These are phyloP conservation scores for Neurospora sp. DNA, from an alignment of 495 filamentous ascomycete species.

Conservation along the genomic window DNA sequence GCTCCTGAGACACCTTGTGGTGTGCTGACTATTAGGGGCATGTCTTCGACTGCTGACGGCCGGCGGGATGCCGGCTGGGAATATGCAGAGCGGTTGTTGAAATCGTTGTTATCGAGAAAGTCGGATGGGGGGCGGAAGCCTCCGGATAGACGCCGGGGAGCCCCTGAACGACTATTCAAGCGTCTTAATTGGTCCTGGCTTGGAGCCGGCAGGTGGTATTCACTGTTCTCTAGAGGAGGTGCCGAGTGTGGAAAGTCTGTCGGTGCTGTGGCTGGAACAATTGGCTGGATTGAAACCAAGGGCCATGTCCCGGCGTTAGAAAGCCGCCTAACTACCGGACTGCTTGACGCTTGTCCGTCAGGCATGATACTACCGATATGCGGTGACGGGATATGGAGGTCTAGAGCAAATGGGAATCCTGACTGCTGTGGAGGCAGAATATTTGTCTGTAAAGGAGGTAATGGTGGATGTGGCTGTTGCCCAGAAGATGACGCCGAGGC, in stretches of 20 bases:
- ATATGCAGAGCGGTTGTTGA: slow-evolving; percentile 6
- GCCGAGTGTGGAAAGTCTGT: slow-evolving; percentile 34
- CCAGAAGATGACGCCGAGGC: neutral
- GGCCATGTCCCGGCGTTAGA: slow-evolving; percentile 38
- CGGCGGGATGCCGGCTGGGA: slow-evolving; percentile 8
- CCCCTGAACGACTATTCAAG: slow-evolving; percentile 9
- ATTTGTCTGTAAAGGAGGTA: slow-evolving; percentile 6
- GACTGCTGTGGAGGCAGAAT: neutral
- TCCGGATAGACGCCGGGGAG: slow-evolving; percentile 21
- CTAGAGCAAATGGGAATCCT: slow-evolving; percentile 9
- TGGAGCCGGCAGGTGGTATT: slow-evolving; percentile 21
- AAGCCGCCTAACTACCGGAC: slow-evolving; percentile 21
- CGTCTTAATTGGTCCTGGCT: slow-evolving; percentile 21
- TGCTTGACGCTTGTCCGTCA: neutral
- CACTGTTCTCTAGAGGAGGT: slow-evolving; percentile 20
- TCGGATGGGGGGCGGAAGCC: slow-evolving; percentile 24
- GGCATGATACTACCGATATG: slow-evolving; percentile 6
- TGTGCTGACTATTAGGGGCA: slow-evolving; percentile 40
- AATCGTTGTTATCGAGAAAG: slow-evolving; percentile 15
- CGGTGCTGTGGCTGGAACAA: slow-evolving; percentile 4
- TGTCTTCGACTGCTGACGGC: slow-evolving; percentile 17
- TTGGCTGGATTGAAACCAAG: slow-evolving; percentile 15
- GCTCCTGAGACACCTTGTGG: slow-evolving; percentile 35
- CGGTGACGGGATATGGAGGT: slow-evolving; percentile 20
- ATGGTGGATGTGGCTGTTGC: slow-evolving; percentile 1